phyloP scores from a whole-genome alignment of 2,329 filamentous ascomycete species.

The Trichothecium roseum region DNA sequence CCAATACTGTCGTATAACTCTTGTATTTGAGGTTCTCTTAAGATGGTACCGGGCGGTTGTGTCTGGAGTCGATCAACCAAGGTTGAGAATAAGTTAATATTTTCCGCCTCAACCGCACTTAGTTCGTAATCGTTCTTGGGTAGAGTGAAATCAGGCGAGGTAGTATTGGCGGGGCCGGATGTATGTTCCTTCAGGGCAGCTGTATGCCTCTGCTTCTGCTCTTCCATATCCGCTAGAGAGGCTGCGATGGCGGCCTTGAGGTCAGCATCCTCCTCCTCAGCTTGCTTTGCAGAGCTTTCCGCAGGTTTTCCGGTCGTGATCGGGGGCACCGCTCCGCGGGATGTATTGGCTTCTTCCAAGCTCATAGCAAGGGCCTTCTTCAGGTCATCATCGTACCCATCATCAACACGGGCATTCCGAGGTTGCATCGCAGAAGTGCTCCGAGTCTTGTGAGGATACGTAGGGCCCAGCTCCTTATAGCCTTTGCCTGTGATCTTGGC shows the following conservation, averaged over 20 bases:
- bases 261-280: slow-evolving; percentile 85
- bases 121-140: slow-evolving; percentile 93
- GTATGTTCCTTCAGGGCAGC: slow-evolving; percentile 74
- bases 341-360: slow-evolving; percentile 76
- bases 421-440: slow-evolving; percentile 71
- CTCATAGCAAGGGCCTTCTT: slow-evolving; percentile 95
- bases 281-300: slow-evolving; percentile 29
- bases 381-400: slow-evolving; percentile 88
- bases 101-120: slow-evolving; percentile 87
- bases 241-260: slow-evolving; percentile 92
- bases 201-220: slow-evolving; percentile 88
- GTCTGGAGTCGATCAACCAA: slow-evolving; percentile 90
- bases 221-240: slow-evolving; percentile 92
- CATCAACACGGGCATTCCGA: slow-evolving; percentile 75
- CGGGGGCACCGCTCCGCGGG: slow-evolving; percentile 52
- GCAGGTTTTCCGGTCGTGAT: slow-evolving; percentile 5
- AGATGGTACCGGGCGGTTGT: slow-evolving; percentile 86
- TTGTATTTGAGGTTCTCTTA: slow-evolving; percentile 96
- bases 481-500: slow-evolving; percentile 72
- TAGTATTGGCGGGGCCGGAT: slow-evolving; percentile 30
- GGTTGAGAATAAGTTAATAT: slow-evolving; percentile 92
- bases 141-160: slow-evolving; percentile 40
- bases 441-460: slow-evolving; percentile 52
- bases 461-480: slow-evolving; percentile 31
- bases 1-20: slow-evolving; percentile 97